Base-by-base conservation (phyloP, 169 alveolate genomes). In the Theileria orientalis region DNA sequence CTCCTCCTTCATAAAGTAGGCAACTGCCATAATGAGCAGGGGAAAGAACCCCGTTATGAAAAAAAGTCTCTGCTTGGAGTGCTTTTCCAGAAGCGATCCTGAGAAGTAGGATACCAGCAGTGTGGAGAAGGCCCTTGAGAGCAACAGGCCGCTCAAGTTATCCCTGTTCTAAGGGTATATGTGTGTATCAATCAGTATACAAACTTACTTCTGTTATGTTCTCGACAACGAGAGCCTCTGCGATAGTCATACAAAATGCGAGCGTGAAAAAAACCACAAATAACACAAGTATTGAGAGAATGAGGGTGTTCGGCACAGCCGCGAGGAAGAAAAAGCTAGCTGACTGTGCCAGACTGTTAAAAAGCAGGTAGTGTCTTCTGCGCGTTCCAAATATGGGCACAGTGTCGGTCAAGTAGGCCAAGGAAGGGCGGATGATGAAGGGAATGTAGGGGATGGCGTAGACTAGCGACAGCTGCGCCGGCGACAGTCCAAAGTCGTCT, bases 61-160 rank as follows among this genome's bases (percentile, higher is more conserved):
- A 83, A 93, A 93, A 21, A 93, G 88, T 57, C 90, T 75, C 66
- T 87, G 92, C 87, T 94, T 93, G 23, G 94, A 74, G 63, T 91
- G 83, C n/a, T 62, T 74, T 67, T 95, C 98, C 14, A 95, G 71
- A 59, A 96, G 73, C 54, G 91, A 91, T 0, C 99, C 99, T 67
- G 98, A 94, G 62, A 94, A 90, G 85, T 96, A 96, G 14, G 99
- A 97, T 46, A 95, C 96, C 41, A 94, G 52, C 42, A 96, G 68
- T 19, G 94, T 88, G 0, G 98, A 98, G 30, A 92, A 61, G 25
- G 97, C 94, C 71, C 94, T 93, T 27, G 96, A 82, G 27, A 96
- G 96, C 79, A 96, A 91, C 69, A 94, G 95, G 59, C 93, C 94
- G 1, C 96, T 90, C 23, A 96, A 95, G 51, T 85, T 88, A 72